These are phyloP conservation scores for Cladorrhinum sp. DNA, from an alignment of 2,329 filamentous ascomycete genomes.

Conservation along the genomic window DNA sequence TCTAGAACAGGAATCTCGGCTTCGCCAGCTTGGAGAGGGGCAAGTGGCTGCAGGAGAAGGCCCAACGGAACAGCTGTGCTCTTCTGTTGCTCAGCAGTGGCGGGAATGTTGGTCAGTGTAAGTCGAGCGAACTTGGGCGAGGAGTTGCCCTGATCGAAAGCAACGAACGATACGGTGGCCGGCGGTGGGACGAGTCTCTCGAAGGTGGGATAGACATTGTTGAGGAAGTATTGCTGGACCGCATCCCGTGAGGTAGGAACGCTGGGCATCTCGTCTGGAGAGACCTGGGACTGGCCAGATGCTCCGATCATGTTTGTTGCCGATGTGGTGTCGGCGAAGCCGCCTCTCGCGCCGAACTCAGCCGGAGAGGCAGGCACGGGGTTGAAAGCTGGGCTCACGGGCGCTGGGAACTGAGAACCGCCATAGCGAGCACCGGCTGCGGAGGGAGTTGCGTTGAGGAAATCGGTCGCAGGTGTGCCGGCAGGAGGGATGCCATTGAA, in stretches of 20 bases:
- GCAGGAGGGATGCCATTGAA: conserved; percentile 66
- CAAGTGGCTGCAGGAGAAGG: conserved; percentile 83
- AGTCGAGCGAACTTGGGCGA: conserved; percentile 91
- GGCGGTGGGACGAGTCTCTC: conserved; percentile 90
- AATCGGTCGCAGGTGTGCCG: conserved; percentile 54
- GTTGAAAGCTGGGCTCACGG: conserved; percentile 52
- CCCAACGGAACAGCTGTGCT: conserved; percentile 84
- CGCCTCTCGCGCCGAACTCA: conserved; percentile 46
- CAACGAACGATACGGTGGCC: conserved; percentile 81
- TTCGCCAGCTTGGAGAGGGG: conserved; percentile 79
- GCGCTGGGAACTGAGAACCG: conserved; percentile 60
- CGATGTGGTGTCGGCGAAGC: conserved; percentile 35
- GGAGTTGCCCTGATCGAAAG: conserved; percentile 94
- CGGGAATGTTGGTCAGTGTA: conserved; percentile 89
- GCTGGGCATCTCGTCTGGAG: conserved; percentile 90
- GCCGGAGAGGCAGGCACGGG: conserved; percentile 42
- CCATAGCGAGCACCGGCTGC: conserved; percentile 45
- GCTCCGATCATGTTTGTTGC: conserved; percentile 52
- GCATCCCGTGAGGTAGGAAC: conserved; percentile 81
- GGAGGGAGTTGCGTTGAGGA: conserved; percentile 55
- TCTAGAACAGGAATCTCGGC: conserved; percentile 86
- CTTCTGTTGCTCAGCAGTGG: conserved; percentile 72
- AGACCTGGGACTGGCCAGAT: conserved; percentile 70
- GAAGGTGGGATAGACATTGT: conserved; percentile 90
- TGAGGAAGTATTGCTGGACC: conserved; percentile 78